Evolutionary conservation across 257 asterid genomes (phyloP).

Genomic region (Gardenia jasminoides): DNA sequence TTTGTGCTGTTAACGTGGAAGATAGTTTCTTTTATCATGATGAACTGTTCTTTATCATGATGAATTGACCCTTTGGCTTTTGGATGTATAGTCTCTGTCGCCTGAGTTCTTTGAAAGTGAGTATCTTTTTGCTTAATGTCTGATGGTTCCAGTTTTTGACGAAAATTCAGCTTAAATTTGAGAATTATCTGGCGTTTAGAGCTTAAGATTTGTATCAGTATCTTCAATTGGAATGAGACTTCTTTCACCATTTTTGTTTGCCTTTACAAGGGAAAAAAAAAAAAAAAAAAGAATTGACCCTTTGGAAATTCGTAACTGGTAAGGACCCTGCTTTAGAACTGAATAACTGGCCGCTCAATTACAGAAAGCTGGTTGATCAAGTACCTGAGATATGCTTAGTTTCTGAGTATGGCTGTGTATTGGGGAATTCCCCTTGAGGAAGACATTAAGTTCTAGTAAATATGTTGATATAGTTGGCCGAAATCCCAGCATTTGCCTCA

Average conservation of each 20-base stretch:
- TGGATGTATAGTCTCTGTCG: neutral
- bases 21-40: too few species aligned
- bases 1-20: neutral
- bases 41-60: neutral
- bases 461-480: neutral
- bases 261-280: too few species aligned
- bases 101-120: neutral
- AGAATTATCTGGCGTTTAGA: neutral
- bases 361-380: neutral
- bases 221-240: neutral
- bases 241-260: neutral
- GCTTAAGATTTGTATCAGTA: neutral
- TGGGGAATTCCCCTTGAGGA: neutral
- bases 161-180: neutral
- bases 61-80: slow-evolving; percentile 1
- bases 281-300: neutral
- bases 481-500: neutral
- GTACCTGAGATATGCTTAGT: neutral
- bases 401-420: neutral
- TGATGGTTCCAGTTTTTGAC: neutral
- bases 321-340: neutral
- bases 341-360: neutral
- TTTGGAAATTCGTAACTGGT: neutral
- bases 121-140: neutral
- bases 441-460: neutral